A percentile compares a stretch with the other conserved stretches of the same genome.
Conservation (phyloP, 2,329 filamentous ascomycete species). For the Colletotrichum siamense region DNA sequence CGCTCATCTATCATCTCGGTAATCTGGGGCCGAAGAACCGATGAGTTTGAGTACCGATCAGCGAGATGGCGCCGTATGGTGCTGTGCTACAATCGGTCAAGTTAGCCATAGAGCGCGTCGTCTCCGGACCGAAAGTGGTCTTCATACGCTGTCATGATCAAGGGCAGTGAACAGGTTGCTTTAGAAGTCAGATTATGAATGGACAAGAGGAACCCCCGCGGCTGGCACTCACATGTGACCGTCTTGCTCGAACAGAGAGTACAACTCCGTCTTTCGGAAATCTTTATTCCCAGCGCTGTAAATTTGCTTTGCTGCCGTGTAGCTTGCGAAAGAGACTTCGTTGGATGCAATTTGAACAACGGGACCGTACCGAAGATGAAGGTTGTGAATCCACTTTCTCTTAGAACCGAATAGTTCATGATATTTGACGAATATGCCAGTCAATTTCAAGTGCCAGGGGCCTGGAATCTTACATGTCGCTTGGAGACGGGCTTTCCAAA, state of each 20-base stretch:
- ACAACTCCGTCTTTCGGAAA: neutral
- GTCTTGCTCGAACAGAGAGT: neutral
- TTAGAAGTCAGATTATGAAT: neutral
- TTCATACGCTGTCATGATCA: neutral
- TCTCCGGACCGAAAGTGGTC: neutral
- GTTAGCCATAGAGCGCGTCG: neutral
- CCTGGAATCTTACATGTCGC: neutral
- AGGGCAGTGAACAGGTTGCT: neutral
- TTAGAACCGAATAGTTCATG: neutral
- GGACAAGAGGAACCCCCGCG: neutral
- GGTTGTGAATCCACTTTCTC: neutral
- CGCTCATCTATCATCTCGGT: neutral
- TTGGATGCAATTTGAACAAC: neutral
- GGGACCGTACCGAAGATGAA: neutral
- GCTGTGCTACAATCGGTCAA: neutral
- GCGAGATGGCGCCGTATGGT: neutral
- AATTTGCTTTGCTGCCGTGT: neutral
- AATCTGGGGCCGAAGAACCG: neutral
- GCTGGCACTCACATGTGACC: neutral
- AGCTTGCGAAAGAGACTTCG: neutral
- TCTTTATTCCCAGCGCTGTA: neutral
- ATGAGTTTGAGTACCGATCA: neutral
- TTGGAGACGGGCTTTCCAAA: too few relatives aligned
- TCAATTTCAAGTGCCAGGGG: neutral
- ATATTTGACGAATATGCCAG: neutral